Conservation (phyloP, 139 green algal species). For the Micractinium conductrix region DNA sequence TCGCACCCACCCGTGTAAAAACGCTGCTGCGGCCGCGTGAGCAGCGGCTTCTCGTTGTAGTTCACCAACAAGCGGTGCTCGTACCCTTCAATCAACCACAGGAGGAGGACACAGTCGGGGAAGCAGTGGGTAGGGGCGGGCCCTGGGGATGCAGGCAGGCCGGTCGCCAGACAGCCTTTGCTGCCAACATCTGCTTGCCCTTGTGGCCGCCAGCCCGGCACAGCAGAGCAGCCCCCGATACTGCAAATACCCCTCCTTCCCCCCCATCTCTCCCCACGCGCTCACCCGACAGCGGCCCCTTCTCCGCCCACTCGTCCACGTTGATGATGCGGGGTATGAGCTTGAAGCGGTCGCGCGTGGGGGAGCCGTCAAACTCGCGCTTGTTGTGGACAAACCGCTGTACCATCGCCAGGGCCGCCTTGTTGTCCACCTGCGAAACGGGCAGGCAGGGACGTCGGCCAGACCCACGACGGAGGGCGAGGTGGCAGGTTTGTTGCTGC, state of each 20-base stretch:
- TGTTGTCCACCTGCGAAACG: conserved; percentile 50
- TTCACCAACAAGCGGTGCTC: conserved; percentile 75
- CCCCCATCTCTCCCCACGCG: neutral
- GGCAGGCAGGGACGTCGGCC: too few species aligned
- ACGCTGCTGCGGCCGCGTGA: conserved; percentile 82
- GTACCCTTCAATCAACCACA: too few species aligned
- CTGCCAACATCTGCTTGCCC: too few species aligned
- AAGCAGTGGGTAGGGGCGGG: neutral
- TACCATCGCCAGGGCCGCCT: conserved; percentile 71
- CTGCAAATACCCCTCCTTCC: neutral
- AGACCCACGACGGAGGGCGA: neutral
- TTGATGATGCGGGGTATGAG: conserved; percentile 86
- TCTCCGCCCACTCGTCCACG: conserved; percentile 77
- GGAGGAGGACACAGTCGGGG: too few species aligned
- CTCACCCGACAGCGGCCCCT: conserved; percentile 64
- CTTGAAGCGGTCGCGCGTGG: conserved; percentile 83
- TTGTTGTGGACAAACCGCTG: conserved; percentile 76
- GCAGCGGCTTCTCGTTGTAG: conserved; percentile 92
- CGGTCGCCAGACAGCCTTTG: too few species aligned
- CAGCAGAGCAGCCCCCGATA: too few species aligned
- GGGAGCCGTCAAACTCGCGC: conserved; percentile 68
- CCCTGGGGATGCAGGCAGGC: too few species aligned
- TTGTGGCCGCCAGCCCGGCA: too few species aligned
- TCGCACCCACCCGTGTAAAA: conserved; percentile 55
- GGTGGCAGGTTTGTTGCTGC: too few species aligned